Evolutionary conservation across 176 grass and related monocot genomes (phyloP).

Genomic region (Aegilops tauschii): DNA sequence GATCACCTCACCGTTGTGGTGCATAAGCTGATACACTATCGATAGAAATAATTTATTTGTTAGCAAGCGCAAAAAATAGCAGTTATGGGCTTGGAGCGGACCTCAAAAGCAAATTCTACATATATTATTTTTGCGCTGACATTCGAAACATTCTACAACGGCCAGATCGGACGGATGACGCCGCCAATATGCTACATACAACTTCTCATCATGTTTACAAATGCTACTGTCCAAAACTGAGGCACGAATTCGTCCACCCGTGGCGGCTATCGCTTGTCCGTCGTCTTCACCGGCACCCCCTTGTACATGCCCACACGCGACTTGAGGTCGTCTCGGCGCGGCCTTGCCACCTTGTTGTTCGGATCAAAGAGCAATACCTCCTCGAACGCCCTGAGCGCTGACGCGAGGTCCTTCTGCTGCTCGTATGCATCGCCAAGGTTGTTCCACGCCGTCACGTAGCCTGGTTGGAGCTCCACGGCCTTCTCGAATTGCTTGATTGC

Average conservation of each 20-base stretch:
- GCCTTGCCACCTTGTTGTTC: constrained; percentile 85
- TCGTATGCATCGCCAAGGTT: constrained; percentile 90
- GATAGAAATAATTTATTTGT: too few relatives aligned
- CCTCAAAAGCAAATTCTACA: background rate
- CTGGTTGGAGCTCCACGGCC: constrained; percentile 85
- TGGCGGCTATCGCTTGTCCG: constrained; percentile 48
- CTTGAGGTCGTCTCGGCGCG: constrained; percentile 63
- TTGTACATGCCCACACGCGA: constrained; percentile 73
- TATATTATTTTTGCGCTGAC: background rate
- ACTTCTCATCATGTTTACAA: background rate
- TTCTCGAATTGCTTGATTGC: constrained; percentile 77
- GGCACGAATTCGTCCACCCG: background rate
- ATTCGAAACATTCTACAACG: background rate
- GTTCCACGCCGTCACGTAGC: constrained; percentile 95
- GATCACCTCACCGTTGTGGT: too few relatives aligned
- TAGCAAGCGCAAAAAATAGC: too few relatives aligned
- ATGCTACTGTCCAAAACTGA: constrained; percentile 38
- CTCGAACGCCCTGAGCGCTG: constrained; percentile 82
- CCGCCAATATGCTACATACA: background rate
- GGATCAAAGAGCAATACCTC: constrained; percentile 90
- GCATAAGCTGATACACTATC: too few relatives aligned
- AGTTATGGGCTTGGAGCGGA: background rate
- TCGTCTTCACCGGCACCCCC: constrained; percentile 65
- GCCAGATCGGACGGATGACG: background rate
- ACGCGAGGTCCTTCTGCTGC: constrained; percentile 68